Evolutionary conservation across 768 basidiomycete genomes (phyloP).

Genomic region (Chalciporus sphaerocephalus): DNA sequence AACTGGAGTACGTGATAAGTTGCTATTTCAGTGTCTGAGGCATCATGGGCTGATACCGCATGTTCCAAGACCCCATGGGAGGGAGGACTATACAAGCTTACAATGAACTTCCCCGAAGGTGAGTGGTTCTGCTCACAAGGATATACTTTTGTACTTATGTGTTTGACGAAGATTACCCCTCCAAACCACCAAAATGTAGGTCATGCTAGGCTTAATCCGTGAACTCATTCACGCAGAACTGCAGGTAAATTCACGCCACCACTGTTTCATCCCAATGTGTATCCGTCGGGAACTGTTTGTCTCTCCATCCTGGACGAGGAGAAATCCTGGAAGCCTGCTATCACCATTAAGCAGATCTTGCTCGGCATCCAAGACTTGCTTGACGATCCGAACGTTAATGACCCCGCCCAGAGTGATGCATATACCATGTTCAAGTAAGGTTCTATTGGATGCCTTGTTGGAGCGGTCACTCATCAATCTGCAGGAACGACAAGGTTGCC

Average conservation of each 20-base stretch:
- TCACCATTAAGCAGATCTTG: conserved; percentile 99
- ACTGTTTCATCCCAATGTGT: conserved; percentile 97
- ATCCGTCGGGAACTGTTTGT: conserved; percentile 97
- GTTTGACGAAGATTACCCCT: conserved; percentile 72
- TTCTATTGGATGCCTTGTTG: background rate
- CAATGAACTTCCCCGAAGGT: conserved; percentile 98
- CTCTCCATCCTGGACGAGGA: conserved; percentile 97
- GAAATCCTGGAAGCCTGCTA: conserved; percentile 98
- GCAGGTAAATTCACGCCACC: conserved; percentile 95
- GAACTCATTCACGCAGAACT: conserved; percentile 7
- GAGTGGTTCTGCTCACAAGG: conserved; percentile 6
- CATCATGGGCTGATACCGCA: conserved; percentile 12
- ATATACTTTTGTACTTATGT: conserved; percentile 5
- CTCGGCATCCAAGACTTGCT: conserved; percentile 94
- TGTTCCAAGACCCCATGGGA: conserved; percentile 90
- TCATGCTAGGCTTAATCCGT: conserved; percentile 13
- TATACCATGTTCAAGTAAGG: conserved; percentile 98
- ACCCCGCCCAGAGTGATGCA: conserved; percentile 97
- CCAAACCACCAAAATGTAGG: conserved; percentile 90
- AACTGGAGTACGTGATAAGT: conserved; percentile 55
- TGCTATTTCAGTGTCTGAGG: conserved; percentile 3
- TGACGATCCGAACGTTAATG: conserved; percentile 93
- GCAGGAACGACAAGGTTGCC: conserved; percentile 86
- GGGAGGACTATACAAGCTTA: conserved; percentile 88
- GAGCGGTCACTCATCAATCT: conserved; percentile 7